Percentiles rank a stretch among this genome's conserved stretches.
These are phyloP conservation scores for Neoarthrinium moseri DNA, from an alignment of 2,329 filamentous ascomycete species.

Conservation along the genomic window DNA sequence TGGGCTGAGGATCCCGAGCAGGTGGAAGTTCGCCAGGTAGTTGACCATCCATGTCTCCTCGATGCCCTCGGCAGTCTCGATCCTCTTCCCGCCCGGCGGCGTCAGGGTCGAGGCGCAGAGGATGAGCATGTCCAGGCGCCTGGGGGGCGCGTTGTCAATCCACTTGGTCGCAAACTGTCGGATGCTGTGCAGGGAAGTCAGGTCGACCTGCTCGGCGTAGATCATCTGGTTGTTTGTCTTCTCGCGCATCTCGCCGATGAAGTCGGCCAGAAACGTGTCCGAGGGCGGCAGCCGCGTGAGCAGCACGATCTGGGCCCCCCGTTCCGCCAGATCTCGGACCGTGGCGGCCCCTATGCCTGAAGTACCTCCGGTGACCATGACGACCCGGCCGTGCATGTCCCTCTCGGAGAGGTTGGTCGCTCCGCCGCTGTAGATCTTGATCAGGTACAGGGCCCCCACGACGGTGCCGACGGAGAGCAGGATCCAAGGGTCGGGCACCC, in stretches of 20 bases:
- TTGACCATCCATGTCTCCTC: conserved; percentile 94
- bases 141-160: conserved; percentile 91
- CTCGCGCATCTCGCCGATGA: conserved; percentile 81
- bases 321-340: conserved; percentile 69
- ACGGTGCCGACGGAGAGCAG: conserved; percentile 38
- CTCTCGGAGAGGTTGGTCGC: conserved; percentile 72
- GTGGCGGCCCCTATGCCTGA: conserved; percentile 84
- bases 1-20: conserved; percentile 86
- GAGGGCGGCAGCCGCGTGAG: conserved; percentile 78
- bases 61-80: conserved; percentile 72
- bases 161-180: conserved; percentile 94
- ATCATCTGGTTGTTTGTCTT: conserved; percentile 81
- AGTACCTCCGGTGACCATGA: conserved; percentile 92
- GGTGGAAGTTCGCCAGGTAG: conserved; percentile 92
- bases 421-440: conserved; percentile 78
- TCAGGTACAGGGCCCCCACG: conserved; percentile 37
- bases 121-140: conserved; percentile 86
- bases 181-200: conserved; percentile 84
- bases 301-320: conserved; percentile 88
- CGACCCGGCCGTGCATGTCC: conserved; percentile 88
- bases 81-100: conserved; percentile 60
- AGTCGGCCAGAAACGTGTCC: conserved; percentile 89
- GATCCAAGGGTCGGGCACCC: conserved; percentile 43
- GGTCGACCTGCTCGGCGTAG: conserved; percentile 92
- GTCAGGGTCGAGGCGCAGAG: conserved; percentile 80